Evolutionary conservation across 2,329 filamentous ascomycete species (phyloP).

Genomic region (Sclerotinia spermophila): DNA sequence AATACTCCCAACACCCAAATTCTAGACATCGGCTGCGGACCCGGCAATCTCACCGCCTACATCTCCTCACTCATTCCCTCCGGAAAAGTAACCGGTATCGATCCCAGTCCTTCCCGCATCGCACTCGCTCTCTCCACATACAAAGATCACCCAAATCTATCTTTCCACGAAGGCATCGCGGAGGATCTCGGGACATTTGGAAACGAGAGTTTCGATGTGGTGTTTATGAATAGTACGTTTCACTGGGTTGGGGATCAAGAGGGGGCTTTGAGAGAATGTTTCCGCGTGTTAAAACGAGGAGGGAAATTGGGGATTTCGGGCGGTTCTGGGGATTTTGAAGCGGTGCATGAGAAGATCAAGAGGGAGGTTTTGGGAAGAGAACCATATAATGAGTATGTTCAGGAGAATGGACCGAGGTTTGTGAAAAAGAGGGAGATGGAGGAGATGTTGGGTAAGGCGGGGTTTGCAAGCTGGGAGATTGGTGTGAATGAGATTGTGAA

Average conservation of each 20-base stretch:
- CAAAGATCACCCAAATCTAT: background rate
- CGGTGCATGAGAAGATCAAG: conserved; percentile 22
- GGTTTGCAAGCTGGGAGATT: conserved; percentile 12
- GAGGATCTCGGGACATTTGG: conserved; percentile 19
- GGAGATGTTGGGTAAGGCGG: background rate
- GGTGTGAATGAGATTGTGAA: conserved; percentile 19
- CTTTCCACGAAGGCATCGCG: conserved; percentile 16
- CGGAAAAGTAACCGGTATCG: conserved; percentile 17
- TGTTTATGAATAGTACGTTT: conserved; percentile 22
- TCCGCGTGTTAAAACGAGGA: conserved; percentile 18
- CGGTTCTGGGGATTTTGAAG: conserved; percentile 21
- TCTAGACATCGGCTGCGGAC: conserved; percentile 39
- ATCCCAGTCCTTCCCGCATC: conserved; percentile 21
- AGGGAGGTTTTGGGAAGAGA: conserved; percentile 21
- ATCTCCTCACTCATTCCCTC: conserved; percentile 6
- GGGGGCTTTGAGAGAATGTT: conserved; percentile 13
- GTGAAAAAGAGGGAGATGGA: conserved; percentile 16
- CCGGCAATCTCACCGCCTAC: conserved; percentile 35
- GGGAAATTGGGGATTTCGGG: conserved; percentile 22
- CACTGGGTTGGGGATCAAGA: conserved; percentile 21
- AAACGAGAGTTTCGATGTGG: conserved; percentile 16
- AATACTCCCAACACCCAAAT: conserved; percentile 20
- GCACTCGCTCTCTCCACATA: conserved; percentile 8
- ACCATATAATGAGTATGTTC: conserved; percentile 15
- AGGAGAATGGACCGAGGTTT: conserved; percentile 7